Percentiles rank a stretch among this genome's conserved stretches.
Evolutionary conservation across 2,329 filamentous ascomycete species (phyloP).

Genomic region (Colletotrichum melonis): DNA sequence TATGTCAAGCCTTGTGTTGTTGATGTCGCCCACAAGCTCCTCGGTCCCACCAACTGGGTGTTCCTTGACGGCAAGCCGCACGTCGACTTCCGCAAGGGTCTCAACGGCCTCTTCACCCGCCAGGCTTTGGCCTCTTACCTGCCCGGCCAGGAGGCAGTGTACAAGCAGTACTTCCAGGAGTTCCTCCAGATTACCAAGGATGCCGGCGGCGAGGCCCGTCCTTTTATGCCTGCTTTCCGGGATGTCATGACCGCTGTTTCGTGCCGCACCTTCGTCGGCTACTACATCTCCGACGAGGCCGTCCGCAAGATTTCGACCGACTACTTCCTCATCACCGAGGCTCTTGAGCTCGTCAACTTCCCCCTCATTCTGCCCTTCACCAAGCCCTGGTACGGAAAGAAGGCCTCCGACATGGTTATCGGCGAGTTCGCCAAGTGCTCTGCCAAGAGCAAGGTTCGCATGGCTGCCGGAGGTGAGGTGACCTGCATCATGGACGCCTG

Average conservation of each 20-base stretch:
- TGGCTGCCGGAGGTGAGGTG: constrained; percentile 87
- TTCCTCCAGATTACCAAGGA: constrained; percentile 82
- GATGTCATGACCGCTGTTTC: constrained; percentile 96
- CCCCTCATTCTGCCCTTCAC: constrained; percentile 96
- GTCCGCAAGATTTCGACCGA: constrained; percentile 96
- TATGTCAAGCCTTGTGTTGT: constrained; percentile 98
- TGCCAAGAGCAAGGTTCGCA: constrained; percentile 91
- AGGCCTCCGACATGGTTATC: constrained; percentile 91
- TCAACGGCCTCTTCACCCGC: constrained; percentile 94
- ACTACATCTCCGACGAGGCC: constrained; percentile 91
- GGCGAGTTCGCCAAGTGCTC: constrained; percentile 91
- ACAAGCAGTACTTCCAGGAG: constrained; percentile 84
- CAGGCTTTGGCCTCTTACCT: constrained; percentile 89
- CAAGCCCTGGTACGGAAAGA: constrained; percentile 97
- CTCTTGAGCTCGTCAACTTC: constrained; percentile 97
- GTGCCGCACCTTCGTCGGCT: constrained; percentile 95
- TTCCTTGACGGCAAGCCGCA: constrained; percentile 96
- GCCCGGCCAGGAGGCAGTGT: constrained; percentile 91
- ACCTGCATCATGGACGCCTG: constrained; percentile 97
- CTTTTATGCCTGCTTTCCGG: constrained; percentile 93
- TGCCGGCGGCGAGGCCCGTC: constrained; percentile 77
- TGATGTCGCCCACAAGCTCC: constrained; percentile 91
- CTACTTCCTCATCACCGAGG: constrained; percentile 96
- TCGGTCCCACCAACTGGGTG: constrained; percentile 94
- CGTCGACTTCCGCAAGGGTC: constrained; percentile 95